These are phyloP conservation scores for Chytridiales sp. DNA, from an alignment of 371 early-diverging fungal species.

Conservation along the genomic window DNA sequence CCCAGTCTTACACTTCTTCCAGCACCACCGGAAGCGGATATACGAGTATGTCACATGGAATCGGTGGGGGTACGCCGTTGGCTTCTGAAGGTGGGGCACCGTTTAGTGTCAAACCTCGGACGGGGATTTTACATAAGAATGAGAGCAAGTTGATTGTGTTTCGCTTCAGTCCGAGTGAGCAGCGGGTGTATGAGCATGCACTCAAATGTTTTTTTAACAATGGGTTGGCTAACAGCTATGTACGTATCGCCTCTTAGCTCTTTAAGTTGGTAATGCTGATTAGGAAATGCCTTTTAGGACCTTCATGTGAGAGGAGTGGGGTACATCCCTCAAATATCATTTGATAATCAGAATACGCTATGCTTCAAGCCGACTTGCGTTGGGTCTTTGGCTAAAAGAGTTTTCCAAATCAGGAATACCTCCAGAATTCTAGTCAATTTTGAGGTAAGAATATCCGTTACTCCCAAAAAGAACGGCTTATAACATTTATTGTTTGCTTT, in stretches of 20 bases:
- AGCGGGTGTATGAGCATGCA: slow-evolving; percentile 40
- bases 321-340: slow-evolving; percentile 36
- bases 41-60: background rate
- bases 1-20: slow-evolving; percentile 5
- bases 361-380: slow-evolving; percentile 48
- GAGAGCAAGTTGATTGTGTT: slow-evolving; percentile 47
- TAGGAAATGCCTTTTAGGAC: too few relatives aligned
- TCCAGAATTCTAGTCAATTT: slow-evolving; percentile 39
- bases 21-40: background rate
- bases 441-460: slow-evolving; percentile 22
- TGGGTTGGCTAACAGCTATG: slow-evolving; percentile 36
- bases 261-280: too few relatives aligned
- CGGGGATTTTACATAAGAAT: slow-evolving; percentile 42
- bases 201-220: slow-evolving; percentile 44
- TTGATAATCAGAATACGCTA: slow-evolving; percentile 35
- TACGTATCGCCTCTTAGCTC: too few relatives aligned
- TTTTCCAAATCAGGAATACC: slow-evolving; percentile 33
- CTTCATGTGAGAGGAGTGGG: slow-evolving; percentile 44
- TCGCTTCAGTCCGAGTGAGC: slow-evolving; percentile 44
- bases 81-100: slow-evolving; percentile 35
- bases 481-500: background rate
- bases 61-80: slow-evolving; percentile 36
- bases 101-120: slow-evolving; percentile 45
- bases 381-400: slow-evolving; percentile 31
- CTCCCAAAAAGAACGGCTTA: background rate